Base-by-base conservation (phyloP, 2,329 filamentous ascomycete genomes). In the Cordyceps pruinosa region DNA sequence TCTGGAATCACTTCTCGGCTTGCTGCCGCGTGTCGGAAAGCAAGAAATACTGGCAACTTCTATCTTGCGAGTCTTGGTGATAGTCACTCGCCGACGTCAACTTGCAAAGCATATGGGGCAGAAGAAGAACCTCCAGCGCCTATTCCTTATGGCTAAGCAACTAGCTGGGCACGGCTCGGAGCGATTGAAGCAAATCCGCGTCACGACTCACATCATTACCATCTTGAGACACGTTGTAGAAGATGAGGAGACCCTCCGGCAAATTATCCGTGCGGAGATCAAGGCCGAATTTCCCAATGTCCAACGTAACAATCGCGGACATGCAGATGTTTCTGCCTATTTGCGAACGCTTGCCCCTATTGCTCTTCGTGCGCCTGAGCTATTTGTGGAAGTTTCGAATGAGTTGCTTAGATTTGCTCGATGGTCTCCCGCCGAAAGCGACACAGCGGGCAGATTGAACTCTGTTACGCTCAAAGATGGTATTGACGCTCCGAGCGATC, bases 111-210 rank as follows among this genome's bases (percentile, higher is more conserved):
- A 81, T 45, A 80, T 97, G 47, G 89, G 90, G 5, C 88, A 96
- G 68, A 96, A 91, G 75, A 88, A 86, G 68, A 95, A 96, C 64
- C 78, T 99, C 49, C 89, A 94, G 67, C 83, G 90, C 28, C 77
- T 99, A 23, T 97, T 99, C 71, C 83, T 97, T 52, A 96, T 97
- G 89, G 85, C 93, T 58, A 96, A 95, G 70, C 93, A 97, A 69
- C 82, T 97, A 59, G 86, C 90, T 21, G 89, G 88, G 26, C 81
- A 85, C 30, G 88, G 89, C 7, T 89, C 90, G 30, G 83, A 88
- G 56, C 86, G 87, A 56, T 80, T 99, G 10, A 78, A 75, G 60
- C 77, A 80, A 41, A 77, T 75, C 2, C 76, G 75, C 54, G 73
- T 83, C 39, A 75, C 77, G 3, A 70, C 77, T 23, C 81, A 87